Conservation (phyloP, 257 asterid species). For the Handroanthus guayacan region DNA sequence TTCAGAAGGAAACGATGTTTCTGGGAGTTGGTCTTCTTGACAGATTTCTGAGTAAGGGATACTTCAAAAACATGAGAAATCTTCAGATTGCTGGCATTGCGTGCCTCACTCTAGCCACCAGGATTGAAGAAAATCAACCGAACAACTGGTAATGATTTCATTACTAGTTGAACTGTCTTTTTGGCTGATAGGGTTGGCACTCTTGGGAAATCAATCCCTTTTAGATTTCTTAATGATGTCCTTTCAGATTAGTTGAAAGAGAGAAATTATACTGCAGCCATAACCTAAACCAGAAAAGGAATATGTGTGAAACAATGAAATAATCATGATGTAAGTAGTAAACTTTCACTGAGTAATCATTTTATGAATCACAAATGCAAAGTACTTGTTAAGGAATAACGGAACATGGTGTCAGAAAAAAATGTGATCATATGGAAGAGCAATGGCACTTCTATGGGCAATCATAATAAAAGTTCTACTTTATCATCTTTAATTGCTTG, state of each 20-base stretch:
- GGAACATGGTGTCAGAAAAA: constrained; percentile 6
- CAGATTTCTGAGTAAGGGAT: constrained; percentile 83
- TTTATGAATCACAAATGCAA: neutral
- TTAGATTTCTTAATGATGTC: neutral
- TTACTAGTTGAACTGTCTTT: neutral
- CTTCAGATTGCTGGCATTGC: constrained; percentile 94
- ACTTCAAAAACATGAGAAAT: constrained; percentile 66
- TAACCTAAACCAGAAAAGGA: constrained; percentile 9
- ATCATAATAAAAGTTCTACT: neutral
- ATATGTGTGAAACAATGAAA: constrained; percentile 6
- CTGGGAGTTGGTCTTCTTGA: constrained; percentile 85
- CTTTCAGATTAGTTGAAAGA: constrained; percentile 12
- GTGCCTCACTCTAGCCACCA: constrained; percentile 89
- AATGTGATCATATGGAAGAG: neutral
- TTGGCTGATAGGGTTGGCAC: neutral
- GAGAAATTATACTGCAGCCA: constrained; percentile 2
- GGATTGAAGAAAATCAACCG: constrained; percentile 98
- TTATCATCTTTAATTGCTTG: neutral
- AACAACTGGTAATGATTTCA: constrained; percentile 64
- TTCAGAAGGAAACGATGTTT: constrained; percentile 90
- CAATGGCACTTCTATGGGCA: neutral
- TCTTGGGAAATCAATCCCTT: neutral
- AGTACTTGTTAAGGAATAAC: neutral
- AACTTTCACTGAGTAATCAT: neutral
- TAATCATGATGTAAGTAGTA: neutral